phyloP scores from a whole-genome alignment of 2,329 filamentous ascomycete species.

The Fusarium sp. region DNA sequence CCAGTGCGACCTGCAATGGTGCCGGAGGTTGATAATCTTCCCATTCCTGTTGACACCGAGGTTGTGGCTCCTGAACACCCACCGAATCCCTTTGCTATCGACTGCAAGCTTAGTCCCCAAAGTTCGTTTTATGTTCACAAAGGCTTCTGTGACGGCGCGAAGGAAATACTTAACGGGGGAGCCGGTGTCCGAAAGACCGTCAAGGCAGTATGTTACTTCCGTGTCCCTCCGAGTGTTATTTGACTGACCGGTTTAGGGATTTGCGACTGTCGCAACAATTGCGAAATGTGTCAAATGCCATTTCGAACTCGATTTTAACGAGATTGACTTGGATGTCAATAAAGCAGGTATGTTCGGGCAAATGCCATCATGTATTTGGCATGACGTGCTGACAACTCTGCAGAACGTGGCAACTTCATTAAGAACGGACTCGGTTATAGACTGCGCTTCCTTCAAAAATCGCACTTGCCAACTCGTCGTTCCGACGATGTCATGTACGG shows the following conservation, averaged over 20 bases:
- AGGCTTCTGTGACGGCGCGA: constrained; percentile 68
- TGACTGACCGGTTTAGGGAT: constrained; percentile 51
- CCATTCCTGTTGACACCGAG: constrained; percentile 46
- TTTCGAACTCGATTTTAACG: constrained; percentile 65
- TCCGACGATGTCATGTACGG: constrained; percentile 66
- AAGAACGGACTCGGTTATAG: constrained; percentile 63
- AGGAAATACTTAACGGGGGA: constrained; percentile 61
- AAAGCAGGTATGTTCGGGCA: constrained; percentile 57
- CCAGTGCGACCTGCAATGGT: constrained; percentile 3
- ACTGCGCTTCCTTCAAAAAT: constrained; percentile 67
- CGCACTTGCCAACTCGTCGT: constrained; percentile 62
- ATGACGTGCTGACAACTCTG: constrained; percentile 22
- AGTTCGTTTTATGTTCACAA: constrained; percentile 67
- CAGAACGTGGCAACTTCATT: constrained; percentile 62
- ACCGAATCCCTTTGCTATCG: constrained; percentile 44
- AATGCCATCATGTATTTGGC: background rate
- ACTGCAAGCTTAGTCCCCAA: constrained; percentile 57
- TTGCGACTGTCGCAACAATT: constrained; percentile 56
- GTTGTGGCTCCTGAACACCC: constrained; percentile 17
- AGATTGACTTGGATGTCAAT: constrained; percentile 65
- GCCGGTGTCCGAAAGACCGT: constrained; percentile 64
- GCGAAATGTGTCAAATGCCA: constrained; percentile 66
- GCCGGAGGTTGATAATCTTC: constrained; percentile 43
- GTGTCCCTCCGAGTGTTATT: too few species aligned
- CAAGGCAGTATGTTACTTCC: constrained; percentile 57